Base-by-base conservation (phyloP, 164 flowering plant species). In the Buxus sempervirens region DNA sequence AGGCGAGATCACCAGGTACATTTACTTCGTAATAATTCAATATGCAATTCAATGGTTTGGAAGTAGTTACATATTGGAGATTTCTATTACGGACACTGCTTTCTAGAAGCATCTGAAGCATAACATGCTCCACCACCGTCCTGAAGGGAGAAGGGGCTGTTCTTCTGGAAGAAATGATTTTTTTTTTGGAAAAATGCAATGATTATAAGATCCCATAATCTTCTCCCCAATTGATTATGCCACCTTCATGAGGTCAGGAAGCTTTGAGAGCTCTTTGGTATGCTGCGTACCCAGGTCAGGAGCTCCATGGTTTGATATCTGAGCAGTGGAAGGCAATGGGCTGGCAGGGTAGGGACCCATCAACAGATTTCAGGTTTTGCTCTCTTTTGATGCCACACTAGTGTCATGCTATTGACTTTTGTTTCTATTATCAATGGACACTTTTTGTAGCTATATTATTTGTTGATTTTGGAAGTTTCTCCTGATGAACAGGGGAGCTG, bases 291-390 rank as follows among this genome's bases (percentile, higher is more conserved):
- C 98, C 98, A 36, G 84, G 77, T 26, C 76, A 80, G 75, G 83
- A 88, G 80, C 91, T 93, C 58, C 81, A 82, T 41, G 87, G 86
- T 63, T 76, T 93, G 71, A 70, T 90, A 72, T 89, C 98, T 26
- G 93, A 88, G 26, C 96, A 93, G 67, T 93, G 96, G 96, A 93
- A 93, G 77, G 87, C 88, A 75, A 93, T 93, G 98, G 98, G 98
- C 42, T 90, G 98, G 98, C 98, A 93, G 72, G 98, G 98, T 63
- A 86, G 76, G 74, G 98, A 93, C 76, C 98, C 98, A 62, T 90
- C 98, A 14, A 90, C 98, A 19, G 96, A 93, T 76, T 93, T 93
- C 82, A 89, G 98, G 98, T 90, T 71, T 24, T 32, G n/a, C 7
- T 32, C 5, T 32, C 38, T 41, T 58, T n/a, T 51, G n/a, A 36